A percentile compares a stretch with the other conserved stretches of the same genome.
Evolutionary conservation across 2,329 filamentous ascomycete genomes (phyloP).

Genomic region (Botrytis tulipae): DNA sequence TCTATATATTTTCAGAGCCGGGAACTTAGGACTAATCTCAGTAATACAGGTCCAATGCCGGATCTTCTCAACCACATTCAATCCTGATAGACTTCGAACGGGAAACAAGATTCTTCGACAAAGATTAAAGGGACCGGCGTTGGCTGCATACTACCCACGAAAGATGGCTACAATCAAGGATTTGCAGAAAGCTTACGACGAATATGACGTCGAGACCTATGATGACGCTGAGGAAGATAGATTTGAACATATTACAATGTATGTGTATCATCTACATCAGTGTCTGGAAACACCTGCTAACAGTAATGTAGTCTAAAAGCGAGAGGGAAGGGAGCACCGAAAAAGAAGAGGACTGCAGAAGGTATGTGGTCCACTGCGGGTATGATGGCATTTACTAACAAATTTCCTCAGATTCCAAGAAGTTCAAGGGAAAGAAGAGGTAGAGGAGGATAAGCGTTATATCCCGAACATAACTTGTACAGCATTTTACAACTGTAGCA

Average conservation of each 20-base stretch:
- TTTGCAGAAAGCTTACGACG: conserved; percentile 56
- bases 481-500: conserved; percentile 32
- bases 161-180: conserved; percentile 63
- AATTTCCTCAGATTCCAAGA: conserved; percentile 43
- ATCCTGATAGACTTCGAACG: conserved; percentile 75
- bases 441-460: conserved; percentile 33
- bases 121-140: conserved; percentile 75
- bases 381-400: neutral
- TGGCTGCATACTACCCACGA: conserved; percentile 87
- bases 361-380: conserved; percentile 33
- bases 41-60: conserved; percentile 75
- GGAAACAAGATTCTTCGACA: conserved; percentile 93
- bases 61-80: conserved; percentile 88
- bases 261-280: conserved; percentile 40
- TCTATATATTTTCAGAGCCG: neutral
- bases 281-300: conserved; percentile 56
- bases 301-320: conserved; percentile 59
- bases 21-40: neutral
- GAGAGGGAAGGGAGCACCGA: conserved; percentile 82
- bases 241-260: conserved; percentile 40
- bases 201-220: conserved; percentile 49
- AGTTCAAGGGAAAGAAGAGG: conserved; percentile 48
- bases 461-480: conserved; percentile 28
- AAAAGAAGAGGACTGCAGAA: conserved; percentile 75
- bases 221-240: conserved; percentile 79